These are phyloP conservation scores for Metarhizium anisopliae DNA, from an alignment of 2,329 filamentous ascomycete species.

Conservation along the genomic window DNA sequence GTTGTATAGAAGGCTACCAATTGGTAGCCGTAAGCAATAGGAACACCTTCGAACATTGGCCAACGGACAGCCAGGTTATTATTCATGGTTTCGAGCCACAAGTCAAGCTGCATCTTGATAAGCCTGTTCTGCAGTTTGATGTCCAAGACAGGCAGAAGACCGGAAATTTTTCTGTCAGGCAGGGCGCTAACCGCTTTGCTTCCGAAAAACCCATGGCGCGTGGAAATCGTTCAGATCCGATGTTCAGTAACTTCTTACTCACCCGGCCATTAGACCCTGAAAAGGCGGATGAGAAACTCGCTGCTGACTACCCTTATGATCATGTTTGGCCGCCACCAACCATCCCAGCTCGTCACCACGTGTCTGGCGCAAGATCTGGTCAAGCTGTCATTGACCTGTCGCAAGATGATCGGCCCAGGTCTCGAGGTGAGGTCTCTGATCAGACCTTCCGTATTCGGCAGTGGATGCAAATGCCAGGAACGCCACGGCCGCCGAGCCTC, in stretches of 20 bases:
- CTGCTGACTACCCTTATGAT: slow-evolving; percentile 32
- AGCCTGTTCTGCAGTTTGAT: slow-evolving; percentile 55
- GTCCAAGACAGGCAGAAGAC: slow-evolving; percentile 14
- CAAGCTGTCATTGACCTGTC: slow-evolving; percentile 15
- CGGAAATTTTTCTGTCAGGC: slow-evolving; percentile 12
- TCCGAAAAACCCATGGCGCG: slow-evolving; percentile 45
- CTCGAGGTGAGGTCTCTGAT: slow-evolving; percentile 53
- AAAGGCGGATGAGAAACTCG: slow-evolving; percentile 21
- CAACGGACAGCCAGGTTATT: slow-evolving; percentile 53
- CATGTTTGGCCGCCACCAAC: slow-evolving; percentile 68
- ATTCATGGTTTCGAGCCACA: slow-evolving; percentile 66
- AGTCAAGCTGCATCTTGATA: slow-evolving; percentile 64
- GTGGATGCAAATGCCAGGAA: slow-evolving; percentile 60
- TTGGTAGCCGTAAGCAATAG: slow-evolving; percentile 56
- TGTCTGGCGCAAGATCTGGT: slow-evolving; percentile 24
- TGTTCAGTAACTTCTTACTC: slow-evolving; percentile 62
- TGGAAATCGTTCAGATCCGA: slow-evolving; percentile 33
- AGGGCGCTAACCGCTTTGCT: slow-evolving; percentile 30
- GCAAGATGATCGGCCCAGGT: slow-evolving; percentile 31
- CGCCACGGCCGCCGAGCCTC: slow-evolving; percentile 16
- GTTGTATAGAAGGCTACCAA: slow-evolving; percentile 73
- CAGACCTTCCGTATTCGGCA: slow-evolving; percentile 64
- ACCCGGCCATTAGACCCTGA: slow-evolving; percentile 39
- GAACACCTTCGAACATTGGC: slow-evolving; percentile 53
- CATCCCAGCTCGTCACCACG: slow-evolving; percentile 55